Percentiles rank a stretch among this genome's conserved stretches.
Evolutionary conservation across 2,329 filamentous ascomycete species (phyloP).

Genomic region (Zymoseptoria passerinii): DNA sequence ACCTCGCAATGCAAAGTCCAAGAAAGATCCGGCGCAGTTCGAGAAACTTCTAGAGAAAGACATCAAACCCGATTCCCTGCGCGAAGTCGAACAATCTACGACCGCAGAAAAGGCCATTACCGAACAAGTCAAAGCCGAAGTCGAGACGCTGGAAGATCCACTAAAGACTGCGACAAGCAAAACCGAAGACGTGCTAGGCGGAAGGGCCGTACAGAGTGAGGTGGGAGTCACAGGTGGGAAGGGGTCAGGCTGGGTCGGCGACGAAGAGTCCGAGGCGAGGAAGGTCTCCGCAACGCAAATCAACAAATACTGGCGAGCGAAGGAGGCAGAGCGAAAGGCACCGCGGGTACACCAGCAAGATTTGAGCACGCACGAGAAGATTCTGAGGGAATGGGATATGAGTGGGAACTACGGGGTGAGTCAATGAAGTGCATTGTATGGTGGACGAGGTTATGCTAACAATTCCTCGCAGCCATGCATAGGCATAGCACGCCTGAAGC

Average conservation of each 20-base stretch:
- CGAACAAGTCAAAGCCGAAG: slow-evolving; percentile 32
- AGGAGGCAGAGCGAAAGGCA: slow-evolving; percentile 61
- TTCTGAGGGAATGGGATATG: slow-evolving; percentile 85
- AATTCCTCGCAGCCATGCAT: slow-evolving; percentile 63
- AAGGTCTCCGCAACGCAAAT: slow-evolving; percentile 62
- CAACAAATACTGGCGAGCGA: slow-evolving; percentile 64
- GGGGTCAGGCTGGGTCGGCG: slow-evolving; percentile 27
- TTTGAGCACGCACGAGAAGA: slow-evolving; percentile 68
- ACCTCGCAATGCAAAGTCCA: slow-evolving; percentile 27
- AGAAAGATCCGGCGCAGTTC: slow-evolving; percentile 33
- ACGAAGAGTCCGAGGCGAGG: slow-evolving; percentile 50
- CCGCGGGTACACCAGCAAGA: slow-evolving; percentile 70
- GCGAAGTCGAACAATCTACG: slow-evolving; percentile 27
- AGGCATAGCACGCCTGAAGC: slow-evolving; percentile 68
- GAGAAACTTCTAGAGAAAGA: slow-evolving; percentile 23
- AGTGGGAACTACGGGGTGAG: slow-evolving; percentile 85
- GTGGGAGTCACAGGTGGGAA: slow-evolving; percentile 42
- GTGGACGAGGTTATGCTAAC: slow-evolving; percentile 9
- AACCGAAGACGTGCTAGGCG: slow-evolving; percentile 26
- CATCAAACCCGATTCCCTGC: slow-evolving; percentile 24
- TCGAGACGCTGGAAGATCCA: slow-evolving; percentile 19
- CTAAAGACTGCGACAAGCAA: slow-evolving; percentile 16
- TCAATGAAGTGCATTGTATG: slow-evolving; percentile 20
- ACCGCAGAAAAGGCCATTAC: slow-evolving; percentile 34
- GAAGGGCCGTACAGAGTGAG: slow-evolving; percentile 21